Percentiles rank a stretch among this genome's conserved stretches.
Evolutionary conservation across 495 filamentous ascomycete species (phyloP).

Genomic region (Recurvomyces mirabilis): DNA sequence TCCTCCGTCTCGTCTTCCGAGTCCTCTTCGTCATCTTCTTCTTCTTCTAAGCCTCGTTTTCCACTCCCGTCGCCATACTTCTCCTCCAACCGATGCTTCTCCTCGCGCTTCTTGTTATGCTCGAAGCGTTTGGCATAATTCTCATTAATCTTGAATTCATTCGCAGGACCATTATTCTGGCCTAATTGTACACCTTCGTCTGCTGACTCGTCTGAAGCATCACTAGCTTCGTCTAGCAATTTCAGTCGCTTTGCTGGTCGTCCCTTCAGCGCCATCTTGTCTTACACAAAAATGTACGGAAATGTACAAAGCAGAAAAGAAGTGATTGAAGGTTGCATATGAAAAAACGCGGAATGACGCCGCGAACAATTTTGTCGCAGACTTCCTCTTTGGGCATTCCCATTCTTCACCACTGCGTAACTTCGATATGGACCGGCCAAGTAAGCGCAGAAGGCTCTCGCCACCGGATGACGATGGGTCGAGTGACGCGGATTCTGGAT

Average conservation of each 20-base stretch:
- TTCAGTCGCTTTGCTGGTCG: conserved; percentile 20
- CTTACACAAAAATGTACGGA: no score
- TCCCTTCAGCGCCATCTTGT: neutral
- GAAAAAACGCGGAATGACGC: neutral
- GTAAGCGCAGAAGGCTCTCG: conserved; percentile 11
- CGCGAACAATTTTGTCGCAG: neutral
- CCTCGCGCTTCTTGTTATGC: conserved; percentile 91
- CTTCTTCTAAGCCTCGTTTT: conserved; percentile 20
- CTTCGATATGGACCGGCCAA: conserved; percentile 8
- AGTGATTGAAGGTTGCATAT: no score
- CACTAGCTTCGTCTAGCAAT: conserved; percentile 7
- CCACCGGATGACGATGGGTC: neutral
- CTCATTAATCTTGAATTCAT: conserved; percentile 65
- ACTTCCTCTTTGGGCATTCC: neutral
- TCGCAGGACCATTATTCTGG: neutral
- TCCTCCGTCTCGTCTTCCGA: conserved; percentile 74
- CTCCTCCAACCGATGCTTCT: conserved; percentile 62
- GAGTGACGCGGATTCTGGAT: neutral
- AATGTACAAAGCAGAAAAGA: no score
- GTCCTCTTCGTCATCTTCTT: conserved; percentile 39
- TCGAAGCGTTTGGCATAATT: conserved; percentile 86
- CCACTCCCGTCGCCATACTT: neutral
- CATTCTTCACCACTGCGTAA: neutral
- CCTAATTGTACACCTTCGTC: conserved; percentile 4
- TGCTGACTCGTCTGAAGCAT: conserved; percentile 1